Conservation (phyloP, 208 protist genomes). For the Trypanosoma melophagium region DNA sequence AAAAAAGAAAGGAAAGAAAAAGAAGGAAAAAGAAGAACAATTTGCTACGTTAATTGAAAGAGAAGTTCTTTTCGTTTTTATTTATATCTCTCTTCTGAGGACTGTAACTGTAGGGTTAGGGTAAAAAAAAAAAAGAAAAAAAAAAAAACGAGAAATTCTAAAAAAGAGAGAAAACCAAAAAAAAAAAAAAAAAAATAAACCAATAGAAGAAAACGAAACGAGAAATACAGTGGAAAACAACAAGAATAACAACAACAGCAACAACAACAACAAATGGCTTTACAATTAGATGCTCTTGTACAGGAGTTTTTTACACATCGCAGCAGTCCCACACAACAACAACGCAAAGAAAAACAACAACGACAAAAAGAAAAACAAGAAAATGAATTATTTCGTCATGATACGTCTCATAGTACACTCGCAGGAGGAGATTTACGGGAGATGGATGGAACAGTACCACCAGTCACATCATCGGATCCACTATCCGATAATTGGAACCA, state of each 20-base stretch:
- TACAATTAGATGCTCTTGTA: constrained; percentile 20
- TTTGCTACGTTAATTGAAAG: too few species aligned
- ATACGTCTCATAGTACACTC: too few species aligned
- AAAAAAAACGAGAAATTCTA: neutral
- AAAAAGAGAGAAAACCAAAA: neutral
- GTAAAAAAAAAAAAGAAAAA: neutral
- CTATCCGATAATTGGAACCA: too few species aligned
- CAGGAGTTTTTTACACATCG: constrained; percentile 20
- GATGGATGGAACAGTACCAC: too few species aligned
- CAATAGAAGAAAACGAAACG: neutral
- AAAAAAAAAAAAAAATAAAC: constrained; percentile 1
- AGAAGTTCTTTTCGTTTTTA: too few species aligned
- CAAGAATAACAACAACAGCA: neutral
- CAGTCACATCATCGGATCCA: too few species aligned
- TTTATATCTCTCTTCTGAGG: too few species aligned
- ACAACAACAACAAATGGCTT: constrained; percentile 11
- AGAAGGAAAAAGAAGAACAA: neutral
- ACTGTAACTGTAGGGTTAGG: too few species aligned
- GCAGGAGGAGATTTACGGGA: too few species aligned
- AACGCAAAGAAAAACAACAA: neutral
- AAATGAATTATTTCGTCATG: neutral
- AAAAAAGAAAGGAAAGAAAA: constrained; percentile 2
- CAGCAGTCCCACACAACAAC: neutral
- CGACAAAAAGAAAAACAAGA: neutral
- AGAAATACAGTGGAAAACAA: neutral